phyloP scores from a whole-genome alignment of 345 rosid genomes.

The Iberis pinnata region DNA sequence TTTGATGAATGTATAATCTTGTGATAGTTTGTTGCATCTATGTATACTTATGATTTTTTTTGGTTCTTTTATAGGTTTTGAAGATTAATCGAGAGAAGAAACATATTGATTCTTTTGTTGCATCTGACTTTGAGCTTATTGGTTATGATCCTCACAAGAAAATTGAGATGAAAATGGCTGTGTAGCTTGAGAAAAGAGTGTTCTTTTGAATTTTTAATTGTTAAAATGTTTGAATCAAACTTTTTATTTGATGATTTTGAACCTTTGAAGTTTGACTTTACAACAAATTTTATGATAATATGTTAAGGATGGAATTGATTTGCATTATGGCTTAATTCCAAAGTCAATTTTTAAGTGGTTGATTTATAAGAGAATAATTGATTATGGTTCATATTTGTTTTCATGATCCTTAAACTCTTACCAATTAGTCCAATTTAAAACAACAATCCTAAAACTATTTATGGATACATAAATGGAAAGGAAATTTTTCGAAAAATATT shows the following conservation, averaged over 20 bases:
- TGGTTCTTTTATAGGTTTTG: slow-evolving; percentile 51
- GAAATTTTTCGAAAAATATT: too few relatives aligned
- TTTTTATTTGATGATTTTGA: neutral
- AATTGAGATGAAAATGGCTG: slow-evolving; percentile 94
- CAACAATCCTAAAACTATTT: too few relatives aligned
- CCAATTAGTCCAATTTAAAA: too few relatives aligned
- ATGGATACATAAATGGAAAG: too few relatives aligned
- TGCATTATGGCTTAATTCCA: too few relatives aligned
- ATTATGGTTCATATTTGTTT: too few relatives aligned
- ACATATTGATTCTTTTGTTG: slow-evolving; percentile 67
- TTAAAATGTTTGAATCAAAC: neutral
- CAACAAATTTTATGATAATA: neutral
- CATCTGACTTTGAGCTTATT: slow-evolving; percentile 64
- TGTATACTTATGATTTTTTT: neutral
- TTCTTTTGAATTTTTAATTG: neutral
- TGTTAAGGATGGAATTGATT: too few relatives aligned
- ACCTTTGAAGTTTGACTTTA: neutral
- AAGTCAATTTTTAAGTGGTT: too few relatives aligned
- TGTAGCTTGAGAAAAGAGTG: slow-evolving; percentile 2
- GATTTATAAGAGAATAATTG: too few relatives aligned
- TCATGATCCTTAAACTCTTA: too few relatives aligned
- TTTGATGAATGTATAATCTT: neutral
- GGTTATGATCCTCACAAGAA: slow-evolving; percentile 93
- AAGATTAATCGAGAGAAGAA: slow-evolving; percentile 83
- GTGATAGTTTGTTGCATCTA: neutral